Evolutionary conservation across 371 early-diverging fungal genomes (phyloP).

Genomic region (Entomophthora muscae): DNA sequence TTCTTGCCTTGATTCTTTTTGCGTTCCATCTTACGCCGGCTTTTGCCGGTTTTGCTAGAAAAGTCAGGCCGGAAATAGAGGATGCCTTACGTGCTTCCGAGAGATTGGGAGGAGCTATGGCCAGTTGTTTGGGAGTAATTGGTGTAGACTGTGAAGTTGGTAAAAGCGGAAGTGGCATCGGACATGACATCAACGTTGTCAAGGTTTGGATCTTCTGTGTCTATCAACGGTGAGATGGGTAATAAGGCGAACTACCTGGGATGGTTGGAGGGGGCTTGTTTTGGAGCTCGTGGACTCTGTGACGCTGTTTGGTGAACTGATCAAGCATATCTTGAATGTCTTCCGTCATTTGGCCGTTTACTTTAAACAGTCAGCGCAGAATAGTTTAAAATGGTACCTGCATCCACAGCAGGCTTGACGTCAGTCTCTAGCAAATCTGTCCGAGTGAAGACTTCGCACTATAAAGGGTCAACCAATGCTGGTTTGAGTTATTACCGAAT

Average conservation of each 20-base stretch:
- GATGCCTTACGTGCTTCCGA: constrained; percentile 14
- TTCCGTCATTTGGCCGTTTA: constrained; percentile 32
- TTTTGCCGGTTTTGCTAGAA: constrained; percentile 44
- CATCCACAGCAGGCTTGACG: constrained; percentile 48
- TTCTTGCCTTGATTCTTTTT: constrained; percentile 71
- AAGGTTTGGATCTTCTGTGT: constrained; percentile 34
- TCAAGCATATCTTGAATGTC: constrained; percentile 52
- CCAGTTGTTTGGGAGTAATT: constrained; percentile 26
- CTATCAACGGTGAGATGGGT: constrained; percentile 11
- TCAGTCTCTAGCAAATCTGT: constrained; percentile 53
- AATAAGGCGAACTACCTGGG: not conserved
- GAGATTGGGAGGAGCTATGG: constrained; percentile 27
- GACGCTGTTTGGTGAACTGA: constrained; percentile 44
- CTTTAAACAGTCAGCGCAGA: constrained; percentile 1
- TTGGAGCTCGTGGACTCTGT: constrained; percentile 33
- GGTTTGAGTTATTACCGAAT: constrained; percentile 18
- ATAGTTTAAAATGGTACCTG: constrained; percentile 20
- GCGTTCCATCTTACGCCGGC: constrained; percentile 44
- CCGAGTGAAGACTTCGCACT: constrained; percentile 32
- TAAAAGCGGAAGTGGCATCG: constrained; percentile 81
- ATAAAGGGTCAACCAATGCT: not conserved
- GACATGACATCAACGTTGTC: constrained; percentile 86
- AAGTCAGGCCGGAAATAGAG: not conserved
- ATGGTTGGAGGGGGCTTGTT: not conserved
- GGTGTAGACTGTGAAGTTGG: constrained; percentile 62